Evolutionary conservation across 805 yeast species (phyloP), one percentile per base, ranked within the genome.

Genomic region (Teunomyces funiuensis): DNA sequence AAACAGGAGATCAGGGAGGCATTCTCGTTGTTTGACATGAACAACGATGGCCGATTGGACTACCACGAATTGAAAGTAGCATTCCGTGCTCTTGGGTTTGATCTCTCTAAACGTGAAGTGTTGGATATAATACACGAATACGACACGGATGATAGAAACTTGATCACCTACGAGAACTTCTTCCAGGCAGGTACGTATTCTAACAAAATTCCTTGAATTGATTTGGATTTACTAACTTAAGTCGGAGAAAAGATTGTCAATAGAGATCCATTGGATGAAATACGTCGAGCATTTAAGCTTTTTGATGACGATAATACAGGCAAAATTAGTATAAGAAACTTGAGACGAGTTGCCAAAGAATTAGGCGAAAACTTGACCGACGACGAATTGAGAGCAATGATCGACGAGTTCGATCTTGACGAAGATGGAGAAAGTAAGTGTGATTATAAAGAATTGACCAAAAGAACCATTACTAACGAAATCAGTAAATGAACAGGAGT

Each of bases 41-140:
- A 93, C 63, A 81, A 80, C 45, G 98, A 93, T 60, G 95, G 97
- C 3, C 77, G 74, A 50, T 73, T 93, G 39, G 97, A 93, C 55
- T 91, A 86, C 61, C 98, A 93, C 56, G 98, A 91, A 54, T 71
- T 88, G 49, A 90, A 88, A 63, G 96, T 89, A 14, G 97, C 99
- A 0, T 80, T 93, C 69, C 70, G 95, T 41, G 99, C 99, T 0
- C 71, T 93, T 29, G 98, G 97, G 19, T 91, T 93, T 57, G 96
- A 88, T 38, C 74, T 86, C 53, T 67, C 85, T 20, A 82, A 89
- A 53, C 76, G 82, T 47, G 88, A 85, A 42, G 85, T 91, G 3
- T 71, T 85, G 47, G 82, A 81, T 37, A 76, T 88, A 16, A 83
- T 93, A 36, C 84, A 82, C 40, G 90, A 85, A 56, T 90, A 86